A percentile compares a stretch with the other conserved stretches of the same genome.
Conservation (phyloP, 2,329 filamentous ascomycete genomes). For the Penicillium brevicompactum region DNA sequence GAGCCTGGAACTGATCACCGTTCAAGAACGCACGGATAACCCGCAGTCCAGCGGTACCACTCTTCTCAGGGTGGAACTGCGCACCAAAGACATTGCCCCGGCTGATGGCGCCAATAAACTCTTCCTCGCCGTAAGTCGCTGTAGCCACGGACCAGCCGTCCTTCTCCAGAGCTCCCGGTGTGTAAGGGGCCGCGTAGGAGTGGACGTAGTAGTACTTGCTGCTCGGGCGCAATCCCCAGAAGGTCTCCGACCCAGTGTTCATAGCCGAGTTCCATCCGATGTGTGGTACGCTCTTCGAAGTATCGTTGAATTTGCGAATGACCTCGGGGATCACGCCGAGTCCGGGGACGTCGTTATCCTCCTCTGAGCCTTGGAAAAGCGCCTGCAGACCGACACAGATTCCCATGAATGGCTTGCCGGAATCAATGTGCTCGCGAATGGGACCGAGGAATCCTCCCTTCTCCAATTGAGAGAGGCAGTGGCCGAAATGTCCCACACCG, state of each 20-base stretch:
- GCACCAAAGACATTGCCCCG: slow-evolving; percentile 85
- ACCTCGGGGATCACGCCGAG: slow-evolving; percentile 72
- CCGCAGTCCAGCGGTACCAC: slow-evolving; percentile 81
- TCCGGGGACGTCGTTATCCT: slow-evolving; percentile 71
- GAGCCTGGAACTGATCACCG: slow-evolving; percentile 61
- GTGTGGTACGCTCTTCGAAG: slow-evolving; percentile 88
- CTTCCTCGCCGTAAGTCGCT: slow-evolving; percentile 81
- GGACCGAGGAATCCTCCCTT: slow-evolving; percentile 81
- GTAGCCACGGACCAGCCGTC: slow-evolving; percentile 93
- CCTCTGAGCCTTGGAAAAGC: slow-evolving; percentile 81
- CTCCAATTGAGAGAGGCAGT: slow-evolving; percentile 84
- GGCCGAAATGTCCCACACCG: slow-evolving; percentile 95
- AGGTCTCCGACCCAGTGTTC: slow-evolving; percentile 49
- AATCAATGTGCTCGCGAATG: slow-evolving; percentile 77
- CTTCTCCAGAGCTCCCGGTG: slow-evolving; percentile 70
- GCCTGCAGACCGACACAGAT: slow-evolving; percentile 95
- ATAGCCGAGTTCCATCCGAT: slow-evolving; percentile 98
- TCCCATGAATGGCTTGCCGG: slow-evolving; percentile 96
- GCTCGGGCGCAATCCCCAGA: slow-evolving; percentile 76
- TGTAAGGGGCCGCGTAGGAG: slow-evolving; percentile 83
- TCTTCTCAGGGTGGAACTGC: slow-evolving; percentile 98
- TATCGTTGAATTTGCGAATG: slow-evolving; percentile 75
- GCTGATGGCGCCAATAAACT: slow-evolving; percentile 87
- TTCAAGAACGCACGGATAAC: slow-evolving; percentile 84
- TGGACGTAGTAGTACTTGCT: slow-evolving; percentile 99